These are phyloP conservation scores for Rhizophora apiculata DNA, from an alignment of 345 rosid genomes.

Conservation along the genomic window DNA sequence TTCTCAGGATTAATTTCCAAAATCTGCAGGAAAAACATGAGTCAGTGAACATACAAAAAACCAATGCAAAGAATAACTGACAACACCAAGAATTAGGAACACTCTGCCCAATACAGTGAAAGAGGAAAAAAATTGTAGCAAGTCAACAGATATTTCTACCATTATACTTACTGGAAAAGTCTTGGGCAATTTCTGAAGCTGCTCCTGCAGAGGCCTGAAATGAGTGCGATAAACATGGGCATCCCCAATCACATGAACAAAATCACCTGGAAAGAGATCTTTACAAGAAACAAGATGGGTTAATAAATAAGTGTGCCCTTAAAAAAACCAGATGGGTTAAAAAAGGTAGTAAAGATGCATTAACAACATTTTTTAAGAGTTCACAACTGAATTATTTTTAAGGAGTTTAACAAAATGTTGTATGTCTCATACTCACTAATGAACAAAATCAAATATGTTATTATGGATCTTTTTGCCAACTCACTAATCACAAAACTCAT, in stretches of 20 bases:
- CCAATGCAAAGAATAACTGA: not conserved
- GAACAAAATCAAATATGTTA: not conserved
- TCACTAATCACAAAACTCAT: not conserved
- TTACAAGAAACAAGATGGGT: constrained; percentile 16
- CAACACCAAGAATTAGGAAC: not conserved
- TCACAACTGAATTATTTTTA: not conserved
- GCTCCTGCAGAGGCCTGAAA: constrained; percentile 79
- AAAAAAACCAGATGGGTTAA: not conserved
- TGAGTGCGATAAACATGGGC: constrained; percentile 85
- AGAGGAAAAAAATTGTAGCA: not conserved
- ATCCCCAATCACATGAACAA: constrained; percentile 81
- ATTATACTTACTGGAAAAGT: constrained; percentile 79
- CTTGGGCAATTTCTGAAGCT: constrained; percentile 86
- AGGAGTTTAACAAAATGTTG: not conserved
- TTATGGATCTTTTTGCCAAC: not conserved
- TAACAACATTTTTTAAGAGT: not conserved
- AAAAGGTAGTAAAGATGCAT: no score
- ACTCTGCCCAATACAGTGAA: not conserved
- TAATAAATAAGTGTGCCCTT: no score
- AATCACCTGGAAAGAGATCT: constrained; percentile 92
- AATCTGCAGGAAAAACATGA: constrained; percentile 43
- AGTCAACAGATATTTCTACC: not conserved
- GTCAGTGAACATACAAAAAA: constrained; percentile 10
- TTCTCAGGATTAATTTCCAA: constrained; percentile 86
- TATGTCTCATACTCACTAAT: not conserved